Conservation (phyloP, 2,329 filamentous ascomycete species). For the Microcyclospora pomicola region DNA sequence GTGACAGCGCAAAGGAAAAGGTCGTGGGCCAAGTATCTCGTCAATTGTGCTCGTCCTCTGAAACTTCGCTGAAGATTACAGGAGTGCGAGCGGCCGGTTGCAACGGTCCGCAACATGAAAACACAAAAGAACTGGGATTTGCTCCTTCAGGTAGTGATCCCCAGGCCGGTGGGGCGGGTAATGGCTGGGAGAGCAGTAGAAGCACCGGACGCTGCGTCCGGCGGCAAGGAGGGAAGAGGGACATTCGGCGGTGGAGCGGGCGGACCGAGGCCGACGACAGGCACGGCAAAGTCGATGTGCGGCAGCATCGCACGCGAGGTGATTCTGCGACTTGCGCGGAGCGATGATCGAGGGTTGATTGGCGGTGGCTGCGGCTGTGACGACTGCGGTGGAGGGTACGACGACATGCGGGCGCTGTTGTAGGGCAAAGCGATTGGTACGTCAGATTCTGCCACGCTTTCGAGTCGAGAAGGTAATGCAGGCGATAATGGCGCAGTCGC, state of each 20-base stretch:
- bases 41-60: too few relatives aligned
- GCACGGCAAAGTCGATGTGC: slow-evolving; percentile 22
- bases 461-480: slow-evolving; percentile 2
- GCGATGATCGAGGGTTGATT: slow-evolving; percentile 11
- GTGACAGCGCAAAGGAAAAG: too few relatives aligned
- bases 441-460: slow-evolving; percentile 1
- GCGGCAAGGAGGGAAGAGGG: slow-evolving; percentile 29
- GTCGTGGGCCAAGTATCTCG: too few relatives aligned
- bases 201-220: neutral
- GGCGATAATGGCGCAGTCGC: neutral
- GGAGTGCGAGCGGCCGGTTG: neutral
- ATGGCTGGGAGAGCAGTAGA: neutral
- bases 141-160: neutral
- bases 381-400: neutral
- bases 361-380: neutral
- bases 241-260: slow-evolving; percentile 33
- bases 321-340: slow-evolving; percentile 4
- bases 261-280: slow-evolving; percentile 29
- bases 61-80: too few relatives aligned
- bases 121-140: neutral
- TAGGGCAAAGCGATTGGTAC: neutral
- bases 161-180: neutral
- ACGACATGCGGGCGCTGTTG: neutral
- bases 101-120: neutral
- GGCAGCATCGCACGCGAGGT: slow-evolving; percentile 12